phyloP scores from a whole-genome alignment of 805 yeast genomes.

The fission yeast (Schizosaccharomyces pombe) region DNA sequence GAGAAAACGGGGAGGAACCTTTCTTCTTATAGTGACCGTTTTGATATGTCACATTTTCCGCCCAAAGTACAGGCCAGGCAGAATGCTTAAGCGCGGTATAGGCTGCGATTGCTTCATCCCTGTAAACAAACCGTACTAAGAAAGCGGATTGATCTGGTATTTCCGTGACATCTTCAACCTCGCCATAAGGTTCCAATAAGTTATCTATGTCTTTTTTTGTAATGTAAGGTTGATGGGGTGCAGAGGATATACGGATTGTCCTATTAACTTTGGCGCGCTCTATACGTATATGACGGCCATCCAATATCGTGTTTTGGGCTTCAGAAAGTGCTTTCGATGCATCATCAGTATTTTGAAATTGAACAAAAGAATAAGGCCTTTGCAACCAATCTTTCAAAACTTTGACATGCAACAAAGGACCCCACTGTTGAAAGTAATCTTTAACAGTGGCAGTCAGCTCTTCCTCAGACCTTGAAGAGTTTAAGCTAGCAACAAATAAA shows the following conservation, averaged over 20 bases:
- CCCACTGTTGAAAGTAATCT: not conserved
- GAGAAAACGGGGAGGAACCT: not conserved
- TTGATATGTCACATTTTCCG: slow-evolving; percentile 37
- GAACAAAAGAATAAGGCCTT: slow-evolving; percentile 2
- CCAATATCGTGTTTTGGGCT: slow-evolving; percentile 17
- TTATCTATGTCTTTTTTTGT: slow-evolving; percentile 14
- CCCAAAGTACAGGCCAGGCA: slow-evolving; percentile 48
- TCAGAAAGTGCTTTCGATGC: not conserved
- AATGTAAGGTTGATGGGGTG: not conserved
- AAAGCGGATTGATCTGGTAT: slow-evolving; percentile 61
- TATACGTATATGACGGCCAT: slow-evolving; percentile 30
- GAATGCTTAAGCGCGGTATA: slow-evolving; percentile 41
- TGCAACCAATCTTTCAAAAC: slow-evolving; percentile 3
- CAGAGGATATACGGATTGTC: slow-evolving; percentile 32
- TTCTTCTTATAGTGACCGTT: not conserved
- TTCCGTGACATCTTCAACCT: slow-evolving; percentile 52
- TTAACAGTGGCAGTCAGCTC: not conserved
- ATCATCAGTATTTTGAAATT: not conserved
- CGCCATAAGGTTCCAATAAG: slow-evolving; percentile 36
- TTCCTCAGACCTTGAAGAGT: not conserved
- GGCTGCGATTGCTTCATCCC: slow-evolving; percentile 72
- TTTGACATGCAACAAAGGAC: slow-evolving; percentile 3
- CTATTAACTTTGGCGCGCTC: slow-evolving; percentile 79
- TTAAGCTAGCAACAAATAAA: slow-evolving; percentile 1
- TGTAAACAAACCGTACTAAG: slow-evolving; percentile 51